Evolutionary conservation across 2,329 filamentous ascomycete genomes (phyloP), one percentile per base, ranked within the genome.

Genomic region (Botrytis porri): DNA sequence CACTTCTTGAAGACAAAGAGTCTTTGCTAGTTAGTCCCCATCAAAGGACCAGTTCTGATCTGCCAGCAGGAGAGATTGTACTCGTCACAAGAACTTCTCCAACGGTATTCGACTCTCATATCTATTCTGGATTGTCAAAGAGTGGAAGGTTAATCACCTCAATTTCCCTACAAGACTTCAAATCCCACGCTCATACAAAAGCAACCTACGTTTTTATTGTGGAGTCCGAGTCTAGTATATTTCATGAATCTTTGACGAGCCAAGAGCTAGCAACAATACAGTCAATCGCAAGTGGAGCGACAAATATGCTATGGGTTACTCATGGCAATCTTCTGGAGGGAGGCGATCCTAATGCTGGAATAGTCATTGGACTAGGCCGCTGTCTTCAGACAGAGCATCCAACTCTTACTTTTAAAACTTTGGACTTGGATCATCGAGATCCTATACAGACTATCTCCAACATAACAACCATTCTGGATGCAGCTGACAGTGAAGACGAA

Each of bases 311-410:
- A n/a, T 75, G 72, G 74, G 25, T 74, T n/a, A 75, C 74, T 25
- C 59, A 61, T 51, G 71, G 73, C 35, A 57, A 63, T 22, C n/a
- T 71, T 16, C 59, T 74, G 5, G 48, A 72, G 5, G 71, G 63
- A 41, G 29, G 14, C 4, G 29, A 67, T 8, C 73, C 74, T 22
- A 54, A 71, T 37, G 62, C 62, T 57, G 45, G 63, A 22, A 35
- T 75, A 25, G 43, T 71, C 6, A 60, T 59, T 35, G 74, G 74
- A 37, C 35, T 75, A 22, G 48, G 73, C 16, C 63, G 71, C 14
- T 60, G 70, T 35, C 62, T 74, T 25, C 66, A 69, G 57, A 62
- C 61, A 8, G 74, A 75, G n/a, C 73, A 75, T 61, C 74, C 74
- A 35, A 72, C 74, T 45, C 64, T 75, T 10, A 61, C 59, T 20